phyloP scores from a whole-genome alignment of 345 rosid genomes.

The Pistacia atlantica region DNA sequence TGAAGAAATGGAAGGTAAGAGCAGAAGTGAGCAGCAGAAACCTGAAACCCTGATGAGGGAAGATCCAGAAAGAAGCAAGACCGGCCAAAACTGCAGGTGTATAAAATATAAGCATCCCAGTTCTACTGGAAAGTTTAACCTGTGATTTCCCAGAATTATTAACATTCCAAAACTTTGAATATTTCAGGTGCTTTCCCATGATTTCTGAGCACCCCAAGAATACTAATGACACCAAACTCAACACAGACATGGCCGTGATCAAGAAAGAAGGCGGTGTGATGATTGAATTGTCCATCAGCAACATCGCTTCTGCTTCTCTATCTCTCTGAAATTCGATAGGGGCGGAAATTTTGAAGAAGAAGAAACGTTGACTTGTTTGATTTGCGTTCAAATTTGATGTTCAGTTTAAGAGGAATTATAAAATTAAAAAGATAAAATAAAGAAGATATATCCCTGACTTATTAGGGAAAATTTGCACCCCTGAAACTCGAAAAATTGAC shows the following conservation, averaged over 20 bases:
- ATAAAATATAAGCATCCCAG: constrained; percentile 63
- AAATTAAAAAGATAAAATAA: too few relatives aligned
- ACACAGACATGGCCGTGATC: constrained; percentile 37
- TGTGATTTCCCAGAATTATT: constrained; percentile 1
- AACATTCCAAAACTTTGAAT: constrained; percentile 57
- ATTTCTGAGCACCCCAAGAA: constrained; percentile 43
- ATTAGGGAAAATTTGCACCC: too few relatives aligned
- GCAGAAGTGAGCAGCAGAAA: constrained; percentile 51
- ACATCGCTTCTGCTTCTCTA: not conserved
- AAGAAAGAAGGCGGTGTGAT: constrained; percentile 36
- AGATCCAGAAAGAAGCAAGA: constrained; percentile 48
- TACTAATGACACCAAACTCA: constrained; percentile 29
- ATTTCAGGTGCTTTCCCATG: constrained; percentile 49
- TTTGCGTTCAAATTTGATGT: not conserved
- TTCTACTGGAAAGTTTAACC: constrained; percentile 43
- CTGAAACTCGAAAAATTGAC: too few relatives aligned
- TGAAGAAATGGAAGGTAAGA: constrained; percentile 71
- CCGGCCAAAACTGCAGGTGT: constrained; percentile 61
- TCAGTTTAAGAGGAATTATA: too few relatives aligned
- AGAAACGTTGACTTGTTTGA: not conserved
- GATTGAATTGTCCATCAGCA: constrained; percentile 28
- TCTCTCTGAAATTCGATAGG: not conserved
- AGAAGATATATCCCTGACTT: too few relatives aligned
- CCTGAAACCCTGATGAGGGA: constrained; percentile 48
- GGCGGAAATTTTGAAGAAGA: not conserved